A percentile compares a stretch with the other conserved stretches of the same genome.
Evolutionary conservation across 257 asterid genomes (phyloP).

Genomic region (Voacanga thouarsii): DNA sequence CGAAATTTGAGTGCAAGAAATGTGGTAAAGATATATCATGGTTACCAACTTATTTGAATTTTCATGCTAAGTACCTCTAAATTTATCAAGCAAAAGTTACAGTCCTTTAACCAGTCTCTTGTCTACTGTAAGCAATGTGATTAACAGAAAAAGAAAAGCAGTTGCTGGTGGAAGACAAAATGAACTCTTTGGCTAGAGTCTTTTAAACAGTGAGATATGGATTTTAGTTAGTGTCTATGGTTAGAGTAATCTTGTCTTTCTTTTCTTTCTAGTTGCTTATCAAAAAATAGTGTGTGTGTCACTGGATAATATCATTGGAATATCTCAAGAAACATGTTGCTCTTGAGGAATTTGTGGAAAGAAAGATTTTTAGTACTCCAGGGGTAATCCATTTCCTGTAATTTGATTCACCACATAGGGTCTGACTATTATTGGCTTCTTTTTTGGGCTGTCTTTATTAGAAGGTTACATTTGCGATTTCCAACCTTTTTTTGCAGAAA

Average conservation of each 20-base stretch:
- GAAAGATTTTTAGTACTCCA: neutral
- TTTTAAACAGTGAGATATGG: neutral
- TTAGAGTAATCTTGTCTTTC: neutral
- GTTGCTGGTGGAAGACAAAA: neutral
- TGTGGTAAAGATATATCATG: neutral
- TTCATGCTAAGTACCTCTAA: neutral
- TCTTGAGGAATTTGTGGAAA: neutral
- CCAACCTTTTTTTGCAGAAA: conserved; percentile 38
- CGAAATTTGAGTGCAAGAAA: neutral
- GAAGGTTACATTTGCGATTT: neutral
- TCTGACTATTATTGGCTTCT: neutral
- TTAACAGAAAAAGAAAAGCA: too few species aligned
- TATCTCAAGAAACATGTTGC: neutral
- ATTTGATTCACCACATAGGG: neutral
- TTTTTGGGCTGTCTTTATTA: neutral
- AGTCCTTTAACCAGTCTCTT: neutral
- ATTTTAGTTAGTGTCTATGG: neutral
- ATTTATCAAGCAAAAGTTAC: neutral
- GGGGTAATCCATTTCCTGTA: neutral
- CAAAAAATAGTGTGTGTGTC: neutral
- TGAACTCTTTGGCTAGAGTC: neutral
- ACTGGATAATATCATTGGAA: neutral
- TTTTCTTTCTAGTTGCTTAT: neutral
- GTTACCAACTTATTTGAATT: neutral
- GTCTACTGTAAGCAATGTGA: too few species aligned